Evolutionary conservation across 106 monocot species (phyloP), one percentile per base, ranked within the genome.

Genomic region (Platanthera guangdongensis): DNA sequence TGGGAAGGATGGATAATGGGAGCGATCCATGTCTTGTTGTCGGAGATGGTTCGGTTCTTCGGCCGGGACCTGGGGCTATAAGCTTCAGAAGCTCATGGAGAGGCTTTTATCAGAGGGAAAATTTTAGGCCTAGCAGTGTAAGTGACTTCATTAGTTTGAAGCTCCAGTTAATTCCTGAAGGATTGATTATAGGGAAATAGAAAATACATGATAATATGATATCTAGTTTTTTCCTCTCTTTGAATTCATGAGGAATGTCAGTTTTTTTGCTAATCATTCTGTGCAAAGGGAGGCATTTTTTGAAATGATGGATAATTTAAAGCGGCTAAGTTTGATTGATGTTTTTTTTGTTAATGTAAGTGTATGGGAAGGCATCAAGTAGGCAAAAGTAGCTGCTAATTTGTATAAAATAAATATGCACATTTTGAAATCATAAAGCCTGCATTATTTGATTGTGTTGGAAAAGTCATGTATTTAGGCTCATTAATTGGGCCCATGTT

Each of bases 11-110:
- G 53, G 77, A 19, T 7, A 82, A 81, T 52, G 82, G 78, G 15
- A 86, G 77, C 50, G 90, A 90, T 74, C 88, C 88, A 1, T 93
- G 90, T 57, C 19, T 83, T 3, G 81, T 85, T 48, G 81, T 84
- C 14, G 90, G 87, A 28, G 84, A 88, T 49, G 73, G 8, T 12
- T 84, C 86, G 7, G 16, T 74, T 11, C 80, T 93, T 6, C 73
- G 78, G 52, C 93, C 88, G 2, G 90, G 93, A n/a, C 88, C 86
- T 9, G 93, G 93, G 50, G 87, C 90, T 0, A 48, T 85, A 16
- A 82, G 81, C 78, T 93, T 14, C 74, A 88, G 52, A 45, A 57
- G 54, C 86, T 93, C 51, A 80, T 83, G 32, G 49, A 9, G 28
- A 82, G 80, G 13, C 88, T 88, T 18, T 70, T 92, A 51, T 83